Base-by-base conservation (phyloP, 805 yeast species). In the Metschnikowia hibisci region DNA sequence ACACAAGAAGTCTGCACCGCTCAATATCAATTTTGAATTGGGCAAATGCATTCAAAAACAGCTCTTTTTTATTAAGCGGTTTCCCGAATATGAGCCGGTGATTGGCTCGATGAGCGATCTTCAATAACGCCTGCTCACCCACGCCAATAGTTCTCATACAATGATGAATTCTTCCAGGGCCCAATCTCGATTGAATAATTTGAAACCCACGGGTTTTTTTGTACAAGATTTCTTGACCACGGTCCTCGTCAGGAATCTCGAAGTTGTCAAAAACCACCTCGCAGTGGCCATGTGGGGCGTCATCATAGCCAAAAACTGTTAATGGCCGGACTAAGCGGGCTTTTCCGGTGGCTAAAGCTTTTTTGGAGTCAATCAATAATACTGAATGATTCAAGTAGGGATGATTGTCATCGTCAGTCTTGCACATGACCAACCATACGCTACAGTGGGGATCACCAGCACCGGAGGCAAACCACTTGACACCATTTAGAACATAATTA, bases 211-310 rank as follows among this genome's bases (percentile, higher is more conserved):
- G 69, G 22, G 86, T 84, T 12, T 43, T 58, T 22, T 62, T 68
- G 8, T 73, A 73, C 43, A 73, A 62, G 1, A 75, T 55, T 16
- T 46, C 53, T 43, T 77, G 63, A n/a, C 63, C 56, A 58, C 67
- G 74, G 41, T 72, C 67, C 7, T 68, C 72, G 15, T 48, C 52
- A 3, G 78, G 73, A 8, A 80, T 69, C 41, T 69, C 76, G 47
- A 67, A 74, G 53, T 75, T 63, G 27, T 66, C 60, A 57, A 81
- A 81, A 38, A 59, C 66, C 42, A 81, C 69, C 56, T 80, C 84
- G 64, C 77, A 76, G 55, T 81, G 85, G n/a, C 86, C 86, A 56
- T 80, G 85, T 4, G 86, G 86, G 22, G 84, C 84, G 55, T 80
- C 85, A 54, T 80, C 85, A 49, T 70, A 78, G 3, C 85, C 85